These are phyloP conservation scores for Saturnispora sekii DNA, from an alignment of 805 yeast genomes.

Conservation along the genomic window DNA sequence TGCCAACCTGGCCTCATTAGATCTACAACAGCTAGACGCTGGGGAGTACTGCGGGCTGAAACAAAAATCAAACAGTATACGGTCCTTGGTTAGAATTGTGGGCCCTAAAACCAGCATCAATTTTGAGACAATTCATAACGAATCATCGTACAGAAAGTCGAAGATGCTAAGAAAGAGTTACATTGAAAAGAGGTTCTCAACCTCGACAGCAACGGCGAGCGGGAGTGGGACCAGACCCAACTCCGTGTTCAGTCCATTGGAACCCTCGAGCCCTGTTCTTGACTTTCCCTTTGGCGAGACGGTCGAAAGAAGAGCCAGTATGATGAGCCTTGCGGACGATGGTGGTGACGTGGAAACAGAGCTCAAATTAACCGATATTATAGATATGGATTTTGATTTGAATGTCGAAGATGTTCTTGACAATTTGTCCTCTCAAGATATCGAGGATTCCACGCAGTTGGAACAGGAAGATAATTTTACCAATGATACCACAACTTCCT, in stretches of 20 bases:
- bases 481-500: neutral
- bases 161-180: slow-evolving; percentile 1
- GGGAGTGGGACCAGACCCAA: slow-evolving; percentile 1
- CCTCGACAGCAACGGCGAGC: neutral
- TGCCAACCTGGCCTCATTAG: no score
- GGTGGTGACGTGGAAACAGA: neutral
- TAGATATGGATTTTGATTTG: slow-evolving; percentile 8
- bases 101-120: slow-evolving; percentile 1
- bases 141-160: slow-evolving; percentile 4
- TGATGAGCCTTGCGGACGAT: neutral
- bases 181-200: neutral
- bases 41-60: neutral
- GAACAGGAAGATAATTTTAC: neutral
- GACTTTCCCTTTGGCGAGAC: neutral
- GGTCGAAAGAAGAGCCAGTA: neutral
- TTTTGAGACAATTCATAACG: slow-evolving; percentile 1
- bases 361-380: slow-evolving; percentile 1
- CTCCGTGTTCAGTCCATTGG: neutral
- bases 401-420: neutral
- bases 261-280: neutral
- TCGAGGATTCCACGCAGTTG: no score
- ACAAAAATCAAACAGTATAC: neutral
- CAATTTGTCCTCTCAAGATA: no score
- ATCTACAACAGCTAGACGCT: no score
- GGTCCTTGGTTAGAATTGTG: slow-evolving; percentile 1